A percentile compares a stretch with the other conserved stretches of the same genome.
phyloP scores from a whole-genome alignment of 2,329 filamentous ascomycete species.

The Aspergillus pseudoviridinutans region DNA sequence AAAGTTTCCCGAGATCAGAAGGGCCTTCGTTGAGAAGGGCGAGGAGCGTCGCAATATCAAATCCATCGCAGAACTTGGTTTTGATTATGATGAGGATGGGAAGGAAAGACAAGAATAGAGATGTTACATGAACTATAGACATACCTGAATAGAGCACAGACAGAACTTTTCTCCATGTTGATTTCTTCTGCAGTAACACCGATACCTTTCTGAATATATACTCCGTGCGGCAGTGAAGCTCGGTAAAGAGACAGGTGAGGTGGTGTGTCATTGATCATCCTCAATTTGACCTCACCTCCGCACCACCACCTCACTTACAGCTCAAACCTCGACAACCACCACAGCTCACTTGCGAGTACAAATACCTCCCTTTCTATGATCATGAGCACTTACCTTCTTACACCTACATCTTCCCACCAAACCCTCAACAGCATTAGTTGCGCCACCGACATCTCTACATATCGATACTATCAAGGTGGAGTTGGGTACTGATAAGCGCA shows the following conservation, averaged over 20 bases:
- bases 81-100: constrained; percentile 51
- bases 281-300: no score
- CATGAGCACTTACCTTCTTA: no score
- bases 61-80: constrained; percentile 69
- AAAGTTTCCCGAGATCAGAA: constrained; percentile 65
- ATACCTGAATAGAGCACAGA: not conserved
- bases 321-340: no score
- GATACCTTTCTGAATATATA: not conserved
- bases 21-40: constrained; percentile 65
- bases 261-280: no score
- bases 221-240: not conserved
- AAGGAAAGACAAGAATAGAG: constrained; percentile 6
- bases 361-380: no score
- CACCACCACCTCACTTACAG: no score
- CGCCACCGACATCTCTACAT: no score
- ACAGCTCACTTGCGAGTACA: no score
- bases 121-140: not conserved
- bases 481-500: constrained; percentile 18
- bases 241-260: no score
- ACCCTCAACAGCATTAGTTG: no score
- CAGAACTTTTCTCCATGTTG: not conserved
- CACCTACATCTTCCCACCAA: no score
- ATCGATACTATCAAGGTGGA: constrained; percentile 1
- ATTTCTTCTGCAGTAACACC: not conserved
- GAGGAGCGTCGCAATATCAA: constrained; percentile 54